phyloP scores from a whole-genome alignment of 2,329 filamentous ascomycete genomes.

The Talaromyces sp. region DNA sequence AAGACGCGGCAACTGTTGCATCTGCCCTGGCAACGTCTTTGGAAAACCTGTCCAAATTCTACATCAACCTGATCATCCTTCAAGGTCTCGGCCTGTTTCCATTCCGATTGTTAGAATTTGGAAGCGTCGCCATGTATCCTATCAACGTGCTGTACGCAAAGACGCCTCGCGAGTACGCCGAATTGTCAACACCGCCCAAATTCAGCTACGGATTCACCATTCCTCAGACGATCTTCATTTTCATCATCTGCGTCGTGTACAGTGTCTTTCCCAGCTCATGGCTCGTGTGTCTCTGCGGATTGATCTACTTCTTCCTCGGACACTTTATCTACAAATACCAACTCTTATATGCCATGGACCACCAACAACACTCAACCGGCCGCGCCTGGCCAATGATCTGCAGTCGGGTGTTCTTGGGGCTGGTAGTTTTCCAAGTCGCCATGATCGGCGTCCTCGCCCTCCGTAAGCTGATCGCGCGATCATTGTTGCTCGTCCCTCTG shows the following conservation, averaged over 20 bases:
- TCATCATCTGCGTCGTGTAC: slow-evolving; percentile 95
- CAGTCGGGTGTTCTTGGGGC: slow-evolving; percentile 79
- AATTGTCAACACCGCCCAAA: slow-evolving; percentile 73
- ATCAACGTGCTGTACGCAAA: slow-evolving; percentile 72
- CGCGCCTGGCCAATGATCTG: slow-evolving; percentile 96
- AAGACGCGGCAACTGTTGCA: slow-evolving; percentile 75
- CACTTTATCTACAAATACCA: slow-evolving; percentile 97
- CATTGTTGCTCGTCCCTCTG: slow-evolving; percentile 70
- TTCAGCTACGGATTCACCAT: slow-evolving; percentile 97
- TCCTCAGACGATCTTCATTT: slow-evolving; percentile 84
- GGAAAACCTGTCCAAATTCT: slow-evolving; percentile 73
- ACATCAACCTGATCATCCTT: slow-evolving; percentile 88
- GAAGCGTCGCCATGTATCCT: slow-evolving; percentile 77
- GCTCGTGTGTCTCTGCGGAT: slow-evolving; percentile 71
- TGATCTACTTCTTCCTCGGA: slow-evolving; percentile 64
- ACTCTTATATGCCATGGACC: slow-evolving; percentile 95
- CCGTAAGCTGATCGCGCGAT: slow-evolving; percentile 67
- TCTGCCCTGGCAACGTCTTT: slow-evolving; percentile 71
- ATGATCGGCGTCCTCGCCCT: slow-evolving; percentile 83
- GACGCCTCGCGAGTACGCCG: slow-evolving; percentile 83
- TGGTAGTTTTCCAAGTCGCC: slow-evolving; percentile 84
- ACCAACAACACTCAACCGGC: slow-evolving; percentile 85
- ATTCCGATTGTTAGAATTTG: slow-evolving; percentile 85
- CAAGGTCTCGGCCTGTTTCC: slow-evolving; percentile 93
- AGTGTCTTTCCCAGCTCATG: slow-evolving; percentile 78